Conservation (phyloP, 1,284 basidiomycete genomes). For the Phellopilus nigrolimitatus region DNA sequence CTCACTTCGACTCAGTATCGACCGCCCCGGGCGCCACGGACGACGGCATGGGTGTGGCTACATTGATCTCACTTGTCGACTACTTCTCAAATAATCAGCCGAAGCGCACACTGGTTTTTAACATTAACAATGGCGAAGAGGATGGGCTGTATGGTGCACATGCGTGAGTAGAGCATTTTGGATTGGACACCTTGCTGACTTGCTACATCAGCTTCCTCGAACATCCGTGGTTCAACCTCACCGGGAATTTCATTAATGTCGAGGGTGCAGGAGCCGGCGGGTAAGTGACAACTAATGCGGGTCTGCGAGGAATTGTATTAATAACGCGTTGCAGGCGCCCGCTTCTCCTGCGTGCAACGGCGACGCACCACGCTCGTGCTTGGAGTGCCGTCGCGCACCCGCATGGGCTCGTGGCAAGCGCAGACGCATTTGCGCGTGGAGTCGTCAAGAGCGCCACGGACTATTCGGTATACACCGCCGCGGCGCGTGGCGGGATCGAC, state of each 20-base stretch:
- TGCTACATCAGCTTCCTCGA: constrained; percentile 48
- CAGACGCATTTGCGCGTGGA: constrained; percentile 59
- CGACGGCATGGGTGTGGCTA: constrained; percentile 68
- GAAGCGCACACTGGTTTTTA: constrained; percentile 63
- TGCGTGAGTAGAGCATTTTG: constrained; percentile 37
- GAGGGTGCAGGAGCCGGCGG: constrained; percentile 79
- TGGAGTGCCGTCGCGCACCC: constrained; percentile 54
- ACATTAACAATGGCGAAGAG: constrained; percentile 81
- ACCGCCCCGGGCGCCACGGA: constrained; percentile 73
- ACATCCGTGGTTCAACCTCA: constrained; percentile 67
- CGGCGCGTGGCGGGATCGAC: constrained; percentile 60
- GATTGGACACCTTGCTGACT: background rate
- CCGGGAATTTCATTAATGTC: constrained; percentile 66
- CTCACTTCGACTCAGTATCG: constrained; percentile 77
- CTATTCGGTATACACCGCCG: constrained; percentile 54
- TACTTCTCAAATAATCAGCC: constrained; percentile 52
- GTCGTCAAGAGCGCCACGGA: constrained; percentile 64
- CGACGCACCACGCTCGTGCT: constrained; percentile 44
- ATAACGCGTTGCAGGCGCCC: constrained; percentile 44
- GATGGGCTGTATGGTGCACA: constrained; percentile 68
- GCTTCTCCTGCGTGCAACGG: constrained; percentile 61
- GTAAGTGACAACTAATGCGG: constrained; percentile 34
- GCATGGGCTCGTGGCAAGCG: constrained; percentile 60
- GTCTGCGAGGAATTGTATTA: background rate
- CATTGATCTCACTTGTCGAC: constrained; percentile 59